These are phyloP conservation scores for Marsdenia floribunda DNA, from an alignment of 257 asterid species.

Conservation along the genomic window DNA sequence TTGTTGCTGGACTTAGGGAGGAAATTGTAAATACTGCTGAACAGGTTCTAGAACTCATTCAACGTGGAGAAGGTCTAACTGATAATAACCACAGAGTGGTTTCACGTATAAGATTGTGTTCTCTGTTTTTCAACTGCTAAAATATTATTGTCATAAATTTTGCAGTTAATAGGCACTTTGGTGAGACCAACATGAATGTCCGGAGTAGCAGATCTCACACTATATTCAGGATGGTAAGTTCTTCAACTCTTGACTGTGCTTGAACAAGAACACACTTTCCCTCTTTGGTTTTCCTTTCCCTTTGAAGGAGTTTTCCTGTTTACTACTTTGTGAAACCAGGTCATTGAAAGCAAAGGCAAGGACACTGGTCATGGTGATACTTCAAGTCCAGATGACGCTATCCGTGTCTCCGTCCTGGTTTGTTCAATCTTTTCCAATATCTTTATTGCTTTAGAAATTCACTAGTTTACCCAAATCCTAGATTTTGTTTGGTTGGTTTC, in stretches of 20 bases:
- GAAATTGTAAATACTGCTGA: constrained; percentile 81
- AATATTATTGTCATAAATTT: constrained; percentile 12
- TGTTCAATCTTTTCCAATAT: constrained; percentile 31
- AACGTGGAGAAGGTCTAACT: constrained; percentile 88
- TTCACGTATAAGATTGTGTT: not conserved
- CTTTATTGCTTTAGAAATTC: constrained; percentile 2
- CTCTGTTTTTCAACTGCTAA: constrained; percentile 2
- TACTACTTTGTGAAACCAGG: constrained; percentile 40
- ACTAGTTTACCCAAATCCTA: not conserved
- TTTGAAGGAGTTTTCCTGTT: constrained; percentile 5
- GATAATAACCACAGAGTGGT: constrained; percentile 12
- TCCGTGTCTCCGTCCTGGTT: constrained; percentile 97
- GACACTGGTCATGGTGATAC: constrained; percentile 27
- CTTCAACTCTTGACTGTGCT: constrained; percentile 17
- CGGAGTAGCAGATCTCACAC: constrained; percentile 97
- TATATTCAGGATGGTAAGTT: constrained; percentile 87
- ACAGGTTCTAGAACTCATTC: constrained; percentile 81
- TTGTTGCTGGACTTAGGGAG: constrained; percentile 95
- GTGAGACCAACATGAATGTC: constrained; percentile 97
- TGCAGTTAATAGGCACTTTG: constrained; percentile 95
- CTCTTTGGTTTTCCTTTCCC: not conserved
- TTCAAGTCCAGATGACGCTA: constrained; percentile 64
- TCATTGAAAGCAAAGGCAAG: constrained; percentile 88
- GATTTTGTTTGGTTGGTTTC: not conserved
- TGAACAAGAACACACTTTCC: constrained; percentile 13